These are phyloP conservation scores for Candida pini DNA, from an alignment of 805 yeast species.

Conservation along the genomic window DNA sequence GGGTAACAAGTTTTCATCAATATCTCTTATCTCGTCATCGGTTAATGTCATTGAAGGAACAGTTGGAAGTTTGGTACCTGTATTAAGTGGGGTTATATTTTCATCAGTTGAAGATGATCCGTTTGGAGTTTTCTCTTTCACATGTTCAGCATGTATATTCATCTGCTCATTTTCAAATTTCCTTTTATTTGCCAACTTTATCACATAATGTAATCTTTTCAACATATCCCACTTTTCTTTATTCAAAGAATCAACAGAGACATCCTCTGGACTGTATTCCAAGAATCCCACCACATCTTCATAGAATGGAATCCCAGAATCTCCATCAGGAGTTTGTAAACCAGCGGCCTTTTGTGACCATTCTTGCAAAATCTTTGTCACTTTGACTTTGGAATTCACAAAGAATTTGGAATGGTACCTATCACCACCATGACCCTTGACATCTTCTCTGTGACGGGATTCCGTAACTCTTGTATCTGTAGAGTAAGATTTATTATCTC, in stretches of 20 bases:
- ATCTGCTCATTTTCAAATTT: conserved; percentile 4
- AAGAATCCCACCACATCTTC: conserved; percentile 55
- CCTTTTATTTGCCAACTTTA: conserved; percentile 51
- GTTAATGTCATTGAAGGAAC: conserved; percentile 33
- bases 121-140: conserved; percentile 3
- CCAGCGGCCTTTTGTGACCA: conserved; percentile 46
- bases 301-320: conserved; percentile 38
- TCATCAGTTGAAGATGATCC: conserved; percentile 9
- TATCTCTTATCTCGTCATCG: conserved; percentile 36
- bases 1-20: conserved; percentile 32
- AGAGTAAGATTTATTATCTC: conserved; percentile 77
- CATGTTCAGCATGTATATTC: neutral
- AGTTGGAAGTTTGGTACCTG: conserved; percentile 24
- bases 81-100: conserved; percentile 19
- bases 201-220: conserved; percentile 65
- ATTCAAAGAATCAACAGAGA: conserved; percentile 33
- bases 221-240: conserved; percentile 65
- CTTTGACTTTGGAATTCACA: conserved; percentile 44
- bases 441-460: conserved; percentile 61
- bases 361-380: conserved; percentile 48
- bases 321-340: conserved; percentile 27
- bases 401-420: conserved; percentile 44
- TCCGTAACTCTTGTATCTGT: conserved; percentile 76
- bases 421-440: conserved; percentile 72
- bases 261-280: conserved; percentile 33